Base-by-base conservation (phyloP, 257 asterid genomes). In the Misopates orontium region DNA sequence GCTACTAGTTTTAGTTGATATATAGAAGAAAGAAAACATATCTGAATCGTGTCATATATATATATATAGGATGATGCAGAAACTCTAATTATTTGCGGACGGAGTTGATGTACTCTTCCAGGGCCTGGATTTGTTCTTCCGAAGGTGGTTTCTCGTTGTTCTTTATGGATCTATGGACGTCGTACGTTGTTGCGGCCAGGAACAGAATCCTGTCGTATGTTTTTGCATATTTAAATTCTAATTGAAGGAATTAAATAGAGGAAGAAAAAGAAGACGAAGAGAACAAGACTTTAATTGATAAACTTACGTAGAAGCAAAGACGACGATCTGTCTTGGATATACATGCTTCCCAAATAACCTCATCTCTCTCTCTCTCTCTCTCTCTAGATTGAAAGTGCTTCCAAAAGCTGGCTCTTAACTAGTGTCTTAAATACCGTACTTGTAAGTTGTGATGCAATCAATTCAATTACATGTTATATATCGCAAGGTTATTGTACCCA, bases 131-230 rank as follows among this genome's bases (percentile, higher is more conserved):
- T 57, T 83, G 87, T 57, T 81, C 75, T 41, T 50, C 19, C 0
- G 89, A 73, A 1, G 89, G 86, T 11, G 93, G 93, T 3, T 44
- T 69, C 1, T 77, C 73, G 47, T 85, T 85, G 74, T 77, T 83
- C 72, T 75, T 81, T 44, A 85, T 85, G 66, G 93, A 85, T 83
- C 93, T 79, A 62, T 85, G 85, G 1, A 83, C 83, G 62, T 86
- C 89, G 72, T 85, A 83, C 50, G 83, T 81, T 45, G 90, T 83
- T 20, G 90, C 36, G 31, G 62, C 83, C 71, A 85, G 64, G 58
- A 85, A 74, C 36, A 85, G 11, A 52, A 76, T 39, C 77, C 89
- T 86, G 62, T 56, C 2, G 16, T 1, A 4, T 20, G 0, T 16
- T 47, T 10, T 1, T 15, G 31, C 40, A 39, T 23, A 31, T 50